Base-by-base conservation (phyloP, 768 basidiomycete species). In the Brasilioporus rufonigricans region DNA sequence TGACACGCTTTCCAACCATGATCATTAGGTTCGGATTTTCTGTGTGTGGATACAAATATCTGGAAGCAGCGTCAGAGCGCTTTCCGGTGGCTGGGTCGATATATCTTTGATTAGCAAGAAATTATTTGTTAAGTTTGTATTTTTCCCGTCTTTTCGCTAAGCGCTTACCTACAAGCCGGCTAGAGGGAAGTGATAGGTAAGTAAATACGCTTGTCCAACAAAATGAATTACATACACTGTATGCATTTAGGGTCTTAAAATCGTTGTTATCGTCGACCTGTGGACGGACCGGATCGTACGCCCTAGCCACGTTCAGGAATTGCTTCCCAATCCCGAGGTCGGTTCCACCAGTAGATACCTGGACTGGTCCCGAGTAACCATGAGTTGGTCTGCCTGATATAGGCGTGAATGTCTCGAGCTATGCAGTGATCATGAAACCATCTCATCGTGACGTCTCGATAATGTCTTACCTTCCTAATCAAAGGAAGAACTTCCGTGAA, bases 401-500 rank as follows among this genome's bases (percentile, higher is more conserved):
- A 3, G 0, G n/a, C n/a, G n/a, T n/a, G n/a, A n/a, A n/a, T n/a
- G n/a, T n/a, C n/a, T n/a, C n/a, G n/a, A n/a, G n/a, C 77, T 70
- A 61, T 83, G 81, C 0, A 78, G 78, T 6, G 14, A 76, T 44
- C 56, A 70, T 27, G 78, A 31, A n/a, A 3, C 68, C n/a, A 64
- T 4, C 29, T 31, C 33, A 5, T 9, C 2, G 12, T 5, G 44
- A 16, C 1, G 1, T 4, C n/a, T n/a, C n/a, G n/a, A n/a, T 6
- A 10, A 23, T 27, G 11, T 14, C 26, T 24, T 13, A 81, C 86
- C 76, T 86, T 85, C 57, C 72, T 79, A 29, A 85, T 57, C 14
- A 86, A 68, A 0, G 85, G 85, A 29, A 87, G 77, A 5, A 88
- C 62, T 26, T 81, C 72, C 44, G 74, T 70, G 0, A 81, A 80